Evolutionary conservation across 2,329 filamentous ascomycete species (phyloP).

Genomic region (Fusarium abutilonis): DNA sequence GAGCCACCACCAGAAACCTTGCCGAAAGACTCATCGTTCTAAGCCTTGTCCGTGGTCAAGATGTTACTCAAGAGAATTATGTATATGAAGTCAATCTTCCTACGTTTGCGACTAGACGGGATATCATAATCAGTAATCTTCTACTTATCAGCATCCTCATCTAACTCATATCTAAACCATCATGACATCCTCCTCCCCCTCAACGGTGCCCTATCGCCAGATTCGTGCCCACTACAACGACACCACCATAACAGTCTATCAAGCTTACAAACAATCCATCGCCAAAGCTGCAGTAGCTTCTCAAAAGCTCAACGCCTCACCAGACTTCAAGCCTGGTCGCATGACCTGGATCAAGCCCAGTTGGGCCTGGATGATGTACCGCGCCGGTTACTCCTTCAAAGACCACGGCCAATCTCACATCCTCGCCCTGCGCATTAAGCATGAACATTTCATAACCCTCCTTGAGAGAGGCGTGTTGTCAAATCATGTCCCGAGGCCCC

Average conservation of each 20-base stretch:
- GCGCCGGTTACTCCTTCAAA: slow-evolving; percentile 68
- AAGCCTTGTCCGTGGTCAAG: not conserved
- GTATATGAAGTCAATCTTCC: too few species aligned
- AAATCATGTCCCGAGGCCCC: slow-evolving; percentile 32
- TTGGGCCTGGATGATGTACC: slow-evolving; percentile 73
- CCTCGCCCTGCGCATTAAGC: slow-evolving; percentile 65
- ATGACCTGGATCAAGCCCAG: slow-evolving; percentile 75
- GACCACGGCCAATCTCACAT: slow-evolving; percentile 64
- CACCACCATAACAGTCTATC: slow-evolving; percentile 68
- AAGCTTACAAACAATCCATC: slow-evolving; percentile 66
- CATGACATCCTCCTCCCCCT: slow-evolving; percentile 29
- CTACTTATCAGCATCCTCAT: not conserved
- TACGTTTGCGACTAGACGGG: too few species aligned
- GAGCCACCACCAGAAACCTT: slow-evolving; percentile 21
- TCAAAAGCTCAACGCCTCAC: slow-evolving; percentile 63
- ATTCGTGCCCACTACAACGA: slow-evolving; percentile 63
- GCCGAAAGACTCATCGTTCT: slow-evolving; percentile 34
- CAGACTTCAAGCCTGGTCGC: slow-evolving; percentile 61
- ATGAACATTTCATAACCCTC: slow-evolving; percentile 59
- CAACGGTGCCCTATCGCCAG: slow-evolving; percentile 54
- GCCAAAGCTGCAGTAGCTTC: slow-evolving; percentile 60
- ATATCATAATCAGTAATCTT: not conserved
- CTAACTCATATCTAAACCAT: not conserved
- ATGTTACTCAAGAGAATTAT: not conserved
- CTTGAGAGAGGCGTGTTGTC: slow-evolving; percentile 53